These are phyloP conservation scores for Geoglossum cookeanum DNA, from an alignment of 2,329 filamentous ascomycete species.

Conservation along the genomic window DNA sequence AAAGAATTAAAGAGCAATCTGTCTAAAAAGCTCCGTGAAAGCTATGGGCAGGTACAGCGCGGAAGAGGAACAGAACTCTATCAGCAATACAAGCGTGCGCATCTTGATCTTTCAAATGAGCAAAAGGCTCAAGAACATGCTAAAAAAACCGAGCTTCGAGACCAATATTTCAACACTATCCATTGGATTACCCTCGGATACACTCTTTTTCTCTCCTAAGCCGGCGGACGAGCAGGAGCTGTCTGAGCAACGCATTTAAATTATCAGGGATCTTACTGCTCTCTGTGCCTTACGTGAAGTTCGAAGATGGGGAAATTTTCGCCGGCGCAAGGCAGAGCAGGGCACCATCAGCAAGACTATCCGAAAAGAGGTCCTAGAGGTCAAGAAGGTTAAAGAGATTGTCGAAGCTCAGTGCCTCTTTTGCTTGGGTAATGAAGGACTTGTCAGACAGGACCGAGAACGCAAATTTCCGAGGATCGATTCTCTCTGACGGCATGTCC, in stretches of 20 bases:
- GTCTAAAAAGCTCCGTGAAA: not conserved
- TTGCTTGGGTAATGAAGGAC: not conserved
- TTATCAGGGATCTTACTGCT: not conserved
- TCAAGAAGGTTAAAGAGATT: not conserved
- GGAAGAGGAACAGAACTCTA: not conserved
- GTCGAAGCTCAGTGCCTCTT: not conserved
- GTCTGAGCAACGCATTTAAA: not conserved
- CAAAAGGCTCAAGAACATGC: not conserved
- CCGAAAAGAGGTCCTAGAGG: not conserved
- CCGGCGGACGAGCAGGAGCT: not conserved
- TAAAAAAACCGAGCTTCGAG: not conserved
- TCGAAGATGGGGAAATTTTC: not conserved
- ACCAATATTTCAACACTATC: slow-evolving; percentile 1
- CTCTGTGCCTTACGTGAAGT: not conserved
- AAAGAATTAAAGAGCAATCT: not conserved
- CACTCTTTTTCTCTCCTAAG: too few relatives aligned
- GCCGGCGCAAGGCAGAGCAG: not conserved
- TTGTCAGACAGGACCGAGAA: not conserved
- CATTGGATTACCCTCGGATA: too few relatives aligned
- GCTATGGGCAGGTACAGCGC: not conserved
- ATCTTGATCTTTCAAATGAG: not conserved
- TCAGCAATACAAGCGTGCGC: not conserved
- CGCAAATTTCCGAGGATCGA: not conserved
- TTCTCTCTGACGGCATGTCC: not conserved
- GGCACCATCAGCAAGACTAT: too few relatives aligned